Evolutionary conservation across 495 filamentous ascomycete species (phyloP), one percentile per base, ranked within the genome.

Genomic region (Bryoglossum gracile): DNA sequence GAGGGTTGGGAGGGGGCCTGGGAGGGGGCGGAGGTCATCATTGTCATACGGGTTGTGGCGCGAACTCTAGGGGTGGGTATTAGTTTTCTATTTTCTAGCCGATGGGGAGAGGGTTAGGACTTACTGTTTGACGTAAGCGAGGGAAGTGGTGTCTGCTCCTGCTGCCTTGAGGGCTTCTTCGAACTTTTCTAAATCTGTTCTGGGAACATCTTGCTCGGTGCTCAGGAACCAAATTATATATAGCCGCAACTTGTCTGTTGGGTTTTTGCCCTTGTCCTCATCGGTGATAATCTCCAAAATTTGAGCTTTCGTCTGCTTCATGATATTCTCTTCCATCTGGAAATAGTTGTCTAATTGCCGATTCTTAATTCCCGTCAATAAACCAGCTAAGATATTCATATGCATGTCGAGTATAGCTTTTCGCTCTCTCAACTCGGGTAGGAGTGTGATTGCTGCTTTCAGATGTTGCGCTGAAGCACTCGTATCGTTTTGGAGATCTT

Each of bases 151-250:
- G 58, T 89, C 72, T 36, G 84, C 87, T 1, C 84, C 87, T 11
- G 82, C 78, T 21, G 74, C 74, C 37, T 80, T 80, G 23, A 99
- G 71, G 0, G 89, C 85, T 70, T 94, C 84, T 63, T 94, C 89
- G 51, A 96, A 95, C 41, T 84, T 78, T 46, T 77, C 76, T 80
- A 94, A 86, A 47, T 97, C 94, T 0, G 76, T 69, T 43, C 86
- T 80, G 36, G 77, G 80, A 17, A 95, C 75, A 52, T 97, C 88
- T 50, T 87, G 85, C 62, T 97, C 94, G 2, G 88, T 94, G 64
- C 89, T 96, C 26, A 98, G 73, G 70, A 86, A 94, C 92, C 92
- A 98, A 61, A 97, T 96, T 45, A 98, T 82, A 66, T 97, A 99
- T 24, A 96, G 65, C 16, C 92, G 75, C 5, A 97, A 76, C 65